These are phyloP conservation scores for Claviceps cyperi DNA, from an alignment of 2,329 filamentous ascomycete species.

Conservation along the genomic window DNA sequence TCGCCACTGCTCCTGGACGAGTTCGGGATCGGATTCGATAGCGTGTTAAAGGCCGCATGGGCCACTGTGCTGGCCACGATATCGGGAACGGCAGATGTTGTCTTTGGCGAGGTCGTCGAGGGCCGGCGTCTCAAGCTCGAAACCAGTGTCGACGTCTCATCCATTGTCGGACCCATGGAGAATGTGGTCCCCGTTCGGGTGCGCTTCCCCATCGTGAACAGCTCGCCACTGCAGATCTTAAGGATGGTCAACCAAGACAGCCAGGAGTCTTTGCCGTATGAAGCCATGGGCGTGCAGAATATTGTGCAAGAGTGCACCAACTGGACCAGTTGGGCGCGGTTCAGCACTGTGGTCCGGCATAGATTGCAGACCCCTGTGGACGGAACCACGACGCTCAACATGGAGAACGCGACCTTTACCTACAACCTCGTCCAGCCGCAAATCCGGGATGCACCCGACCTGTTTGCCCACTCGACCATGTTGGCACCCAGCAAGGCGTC, in stretches of 20 bases:
- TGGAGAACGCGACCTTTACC: constrained; percentile 31
- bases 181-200: constrained; percentile 36
- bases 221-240: constrained; percentile 34
- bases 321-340: constrained; percentile 38
- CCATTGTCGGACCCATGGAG: constrained; percentile 31
- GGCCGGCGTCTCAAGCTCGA: constrained; percentile 29
- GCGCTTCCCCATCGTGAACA: constrained; percentile 26
- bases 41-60: constrained; percentile 44
- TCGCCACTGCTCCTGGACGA: constrained; percentile 22
- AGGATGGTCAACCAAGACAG: constrained; percentile 34
- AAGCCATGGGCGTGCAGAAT: constrained; percentile 35
- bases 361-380: constrained; percentile 17
- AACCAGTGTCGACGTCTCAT: constrained; percentile 39
- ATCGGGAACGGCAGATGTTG: constrained; percentile 33
- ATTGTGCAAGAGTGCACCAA: constrained; percentile 38
- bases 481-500: constrained; percentile 22
- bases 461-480: constrained; percentile 29
- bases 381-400: constrained; percentile 26
- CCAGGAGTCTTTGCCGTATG: constrained; percentile 30
- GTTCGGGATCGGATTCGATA: constrained; percentile 33
- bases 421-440: constrained; percentile 26
- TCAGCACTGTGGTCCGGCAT: constrained; percentile 41
- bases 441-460: constrained; percentile 27
- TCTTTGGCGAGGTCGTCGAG: constrained; percentile 40
- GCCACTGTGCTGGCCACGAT: constrained; percentile 38